Evolutionary conservation across 139 green algal genomes (phyloP), one percentile per base, ranked within the genome.

Genomic region (Chlamydomonas asymmetrica): DNA sequence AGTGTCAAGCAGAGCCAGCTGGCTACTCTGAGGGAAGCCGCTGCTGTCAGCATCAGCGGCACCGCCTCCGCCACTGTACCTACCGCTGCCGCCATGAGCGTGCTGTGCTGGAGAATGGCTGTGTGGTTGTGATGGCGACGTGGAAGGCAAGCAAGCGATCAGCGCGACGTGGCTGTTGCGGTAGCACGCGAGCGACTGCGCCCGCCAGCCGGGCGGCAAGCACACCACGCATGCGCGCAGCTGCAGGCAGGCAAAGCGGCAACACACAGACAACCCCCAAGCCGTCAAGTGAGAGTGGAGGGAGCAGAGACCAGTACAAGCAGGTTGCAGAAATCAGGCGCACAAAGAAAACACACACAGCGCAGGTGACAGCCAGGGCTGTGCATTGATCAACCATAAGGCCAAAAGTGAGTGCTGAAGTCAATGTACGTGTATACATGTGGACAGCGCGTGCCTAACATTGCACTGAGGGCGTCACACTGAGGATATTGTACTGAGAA

Each of bases 181-280:
- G 65, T 80, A 80, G 54, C 31, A 61, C 4, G 66, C 54, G 32
- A 75, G 1, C 29, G 62, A 56, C 27, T 71, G 40, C 13, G 71
- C 41, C 40, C 22, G 35, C n/a, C 45, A 25, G 1, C 66, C 40
- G 0, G 16, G 32, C 1, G 66, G 74, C 35, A 80, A 23, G 9
- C 37, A 8, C 65, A 80, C 35, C 27, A 80, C 65, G 40, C 61
- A 73, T 2, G 54, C 65, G 8, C 48, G 38, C 38, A 43, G 29
- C 73, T 54, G 59, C 40, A 37, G 39, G 8, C 23, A 20, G 13
- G 13, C 45, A 10, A 52, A 16, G 45, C 13, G 13, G 13, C 32
- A 48, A 35, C 57, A 64, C 13, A 6, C n/a, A 6, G 6, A 7
- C n/a, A 7, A 31, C 9, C n/a, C 8, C 29, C 9, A 31, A 7